A percentile compares a stretch with the other conserved stretches of the same genome.
phyloP scores from a whole-genome alignment of 2,329 filamentous ascomycete species.

The Paecilomyces niveus region DNA sequence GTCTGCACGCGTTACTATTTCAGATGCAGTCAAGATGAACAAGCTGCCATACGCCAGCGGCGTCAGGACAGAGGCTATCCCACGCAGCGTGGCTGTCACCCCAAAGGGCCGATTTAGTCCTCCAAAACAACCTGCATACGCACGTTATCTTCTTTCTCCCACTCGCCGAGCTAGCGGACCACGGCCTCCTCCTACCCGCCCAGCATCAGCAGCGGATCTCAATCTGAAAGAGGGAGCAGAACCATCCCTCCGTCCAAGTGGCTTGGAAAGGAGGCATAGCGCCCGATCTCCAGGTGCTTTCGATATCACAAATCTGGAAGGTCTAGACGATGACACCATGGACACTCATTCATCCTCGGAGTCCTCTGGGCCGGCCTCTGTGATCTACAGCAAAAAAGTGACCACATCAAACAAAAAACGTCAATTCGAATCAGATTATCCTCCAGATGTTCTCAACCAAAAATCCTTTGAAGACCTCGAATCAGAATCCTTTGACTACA shows the following conservation, averaged over 20 bases:
- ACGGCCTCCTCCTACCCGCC: conserved; percentile 17
- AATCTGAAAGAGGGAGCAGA: conserved; percentile 13
- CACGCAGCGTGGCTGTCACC: conserved; percentile 26
- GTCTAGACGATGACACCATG: conserved; percentile 13
- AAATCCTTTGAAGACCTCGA: conserved; percentile 45
- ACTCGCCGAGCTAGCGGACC: conserved; percentile 24
- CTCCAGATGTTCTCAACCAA: conserved; percentile 33
- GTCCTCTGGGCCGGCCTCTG: background rate
- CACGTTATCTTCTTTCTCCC: conserved; percentile 30
- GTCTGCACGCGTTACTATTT: conserved; percentile 2
- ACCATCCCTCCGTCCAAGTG: conserved; percentile 15
- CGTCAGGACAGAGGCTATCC: conserved; percentile 24
- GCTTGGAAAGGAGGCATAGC: conserved; percentile 16
- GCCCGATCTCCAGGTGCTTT: conserved; percentile 21
- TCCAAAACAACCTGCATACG: conserved; percentile 32
- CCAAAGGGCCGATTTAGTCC: conserved; percentile 33
- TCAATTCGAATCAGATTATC: conserved; percentile 42
- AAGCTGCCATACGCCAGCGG: conserved; percentile 17
- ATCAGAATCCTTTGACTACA: conserved; percentile 43
- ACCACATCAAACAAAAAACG: conserved; percentile 21
- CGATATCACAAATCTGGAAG: conserved; percentile 25
- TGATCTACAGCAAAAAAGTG: conserved; percentile 7
- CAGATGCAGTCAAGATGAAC: conserved; percentile 1
- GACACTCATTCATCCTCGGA: background rate
- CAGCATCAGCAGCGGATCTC: conserved; percentile 12